These are phyloP conservation scores for Claviceps humidiphila DNA, from an alignment of 2,329 filamentous ascomycete genomes.

Conservation along the genomic window DNA sequence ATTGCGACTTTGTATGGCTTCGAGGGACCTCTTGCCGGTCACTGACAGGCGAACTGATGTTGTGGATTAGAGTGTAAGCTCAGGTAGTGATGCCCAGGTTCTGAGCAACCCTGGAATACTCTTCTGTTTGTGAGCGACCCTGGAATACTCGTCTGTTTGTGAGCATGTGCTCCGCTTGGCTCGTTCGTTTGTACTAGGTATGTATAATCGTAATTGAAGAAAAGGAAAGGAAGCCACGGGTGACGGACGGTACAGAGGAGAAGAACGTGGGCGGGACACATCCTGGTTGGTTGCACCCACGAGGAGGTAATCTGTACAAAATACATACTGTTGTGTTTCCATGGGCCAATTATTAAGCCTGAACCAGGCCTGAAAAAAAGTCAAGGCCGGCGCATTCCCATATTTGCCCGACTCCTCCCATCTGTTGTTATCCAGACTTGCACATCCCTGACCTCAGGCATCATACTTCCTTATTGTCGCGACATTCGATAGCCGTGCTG, in stretches of 20 bases:
- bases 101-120: no score
- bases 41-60: no score
- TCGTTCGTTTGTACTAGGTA: background rate
- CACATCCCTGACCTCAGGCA: constrained; percentile 1
- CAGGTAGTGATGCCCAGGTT: no score
- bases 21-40: no score
- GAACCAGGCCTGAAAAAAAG: constrained; percentile 1
- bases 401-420: constrained; percentile 3
- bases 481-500: background rate
- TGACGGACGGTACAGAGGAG: no score
- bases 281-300: background rate
- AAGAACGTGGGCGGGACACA: background rate
- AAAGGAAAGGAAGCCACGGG: background rate
- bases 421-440: constrained; percentile 5
- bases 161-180: background rate
- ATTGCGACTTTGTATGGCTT: no score
- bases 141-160: background rate
- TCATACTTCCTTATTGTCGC: background rate
- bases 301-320: background rate
- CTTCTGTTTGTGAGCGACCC: background rate
- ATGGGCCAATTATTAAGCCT: background rate
- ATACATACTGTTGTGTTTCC: background rate
- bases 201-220: background rate
- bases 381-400: constrained; percentile 3
- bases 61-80: no score